Evolutionary conservation across 2,329 filamentous ascomycete genomes (phyloP), one percentile per base, ranked within the genome.

Genomic region (Penicillium sp.): DNA sequence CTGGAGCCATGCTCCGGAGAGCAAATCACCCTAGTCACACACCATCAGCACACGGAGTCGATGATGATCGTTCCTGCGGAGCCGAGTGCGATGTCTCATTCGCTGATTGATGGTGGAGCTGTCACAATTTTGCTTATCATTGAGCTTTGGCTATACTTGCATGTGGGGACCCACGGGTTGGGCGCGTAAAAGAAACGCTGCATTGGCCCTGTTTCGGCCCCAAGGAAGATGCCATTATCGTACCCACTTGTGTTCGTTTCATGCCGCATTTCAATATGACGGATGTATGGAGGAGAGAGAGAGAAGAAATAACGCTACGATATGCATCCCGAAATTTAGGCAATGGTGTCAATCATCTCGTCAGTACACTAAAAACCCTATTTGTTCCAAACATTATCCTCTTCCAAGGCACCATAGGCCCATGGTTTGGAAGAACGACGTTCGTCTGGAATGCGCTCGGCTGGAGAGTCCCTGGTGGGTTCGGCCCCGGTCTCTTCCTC

Each of bases 321-420:
- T 38, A 38, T 18, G 18, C 9, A 38, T 10, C n/a, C 33, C 5
- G 4, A n/a, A 7, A n/a, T 16, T 5, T 18, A 35, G 31, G n/a
- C n/a, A 2, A 16, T 35, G 31, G 18, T 33, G n/a, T 33, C 18
- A 3, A 2, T 22, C 14, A 33, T 22, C 10, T 41, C 18, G 39
- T 39, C 31, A 39, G 48, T 42, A 50, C 41, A 41, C 46, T 28
- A 27, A 14, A 36, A 11, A 33, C 16, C 11, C 60, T 65, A 69
- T 54, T 59, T 62, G 39, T 51, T 54, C 68, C 68, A 70, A 50
- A 70, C 67, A 55, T 70, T 69, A 30, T 60, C 71, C 44, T 74
- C 72, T 18, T 70, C 67, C 36, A 74, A 53, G 7, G 60, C 65
- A 20, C 68, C 63, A 48, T 70, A 68, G 28, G 44, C 51, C 55